Evolutionary conservation across 2,329 filamentous ascomycete genomes (phyloP).

Genomic region (Eutypa lata): DNA sequence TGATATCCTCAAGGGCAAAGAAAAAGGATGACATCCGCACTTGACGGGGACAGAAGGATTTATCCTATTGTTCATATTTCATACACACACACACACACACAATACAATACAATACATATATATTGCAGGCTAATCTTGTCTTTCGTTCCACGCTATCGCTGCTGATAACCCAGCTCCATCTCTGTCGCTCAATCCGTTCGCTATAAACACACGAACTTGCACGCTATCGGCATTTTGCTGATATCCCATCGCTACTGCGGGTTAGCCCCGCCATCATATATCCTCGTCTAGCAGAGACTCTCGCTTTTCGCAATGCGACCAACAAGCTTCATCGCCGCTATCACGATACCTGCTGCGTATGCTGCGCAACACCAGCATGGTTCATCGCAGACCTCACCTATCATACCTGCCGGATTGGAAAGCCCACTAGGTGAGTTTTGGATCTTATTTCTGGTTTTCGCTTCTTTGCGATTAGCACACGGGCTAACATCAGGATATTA

Average conservation of each 20-base stretch:
- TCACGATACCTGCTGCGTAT: background rate
- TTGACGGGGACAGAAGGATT: background rate
- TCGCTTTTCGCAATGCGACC: background rate
- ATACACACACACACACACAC: background rate
- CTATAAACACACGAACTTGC: background rate
- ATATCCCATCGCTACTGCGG: background rate
- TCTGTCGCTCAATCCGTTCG: background rate
- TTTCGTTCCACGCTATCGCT: background rate
- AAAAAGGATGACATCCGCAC: background rate
- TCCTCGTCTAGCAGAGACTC: too few relatives aligned
- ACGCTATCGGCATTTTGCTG: background rate
- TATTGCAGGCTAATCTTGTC: background rate
- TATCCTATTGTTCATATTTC: background rate
- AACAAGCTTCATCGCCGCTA: background rate
- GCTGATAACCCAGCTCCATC: background rate
- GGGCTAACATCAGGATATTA: background rate
- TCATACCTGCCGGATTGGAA: background rate
- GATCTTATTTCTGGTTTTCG: background rate
- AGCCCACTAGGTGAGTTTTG: background rate
- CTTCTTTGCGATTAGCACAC: background rate
- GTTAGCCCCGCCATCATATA: background rate
- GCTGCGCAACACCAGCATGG: background rate
- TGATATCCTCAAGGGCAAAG: background rate
- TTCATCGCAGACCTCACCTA: background rate
- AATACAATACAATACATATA: too few relatives aligned